Evolutionary conservation across 495 filamentous ascomycete species (phyloP).

Genomic region (Penicillium dipodomyicola): DNA sequence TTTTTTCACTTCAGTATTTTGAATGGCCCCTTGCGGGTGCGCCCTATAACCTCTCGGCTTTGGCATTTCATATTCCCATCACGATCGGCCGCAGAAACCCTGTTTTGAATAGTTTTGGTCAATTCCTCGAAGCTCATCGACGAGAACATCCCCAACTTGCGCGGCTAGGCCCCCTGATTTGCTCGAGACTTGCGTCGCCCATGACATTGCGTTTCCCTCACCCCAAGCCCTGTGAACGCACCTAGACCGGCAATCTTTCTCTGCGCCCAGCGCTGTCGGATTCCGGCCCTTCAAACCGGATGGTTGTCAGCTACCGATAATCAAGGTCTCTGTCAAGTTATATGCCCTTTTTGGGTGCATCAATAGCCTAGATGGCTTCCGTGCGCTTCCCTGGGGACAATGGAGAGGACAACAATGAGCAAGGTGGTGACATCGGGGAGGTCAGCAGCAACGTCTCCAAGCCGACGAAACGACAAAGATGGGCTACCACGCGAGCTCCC

Average conservation of each 20-base stretch:
- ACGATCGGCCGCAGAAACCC: constrained; percentile 9
- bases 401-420: constrained; percentile 21
- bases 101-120: not conserved
- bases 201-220: constrained; percentile 14
- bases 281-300: constrained; percentile 32
- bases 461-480: constrained; percentile 74
- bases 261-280: constrained; percentile 26
- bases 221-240: constrained; percentile 4
- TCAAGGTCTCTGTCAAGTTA: constrained; percentile 22
- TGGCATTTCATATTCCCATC: not conserved
- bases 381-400: constrained; percentile 29
- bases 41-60: constrained; percentile 4
- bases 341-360: constrained; percentile 33
- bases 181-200: not conserved
- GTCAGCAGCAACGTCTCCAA: constrained; percentile 52
- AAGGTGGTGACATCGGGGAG: constrained; percentile 28
- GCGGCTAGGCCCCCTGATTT: not conserved
- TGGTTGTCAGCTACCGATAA: constrained; percentile 23
- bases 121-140: not conserved
- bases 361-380: constrained; percentile 41
- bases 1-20: not conserved
- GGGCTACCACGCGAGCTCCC: constrained; percentile 84
- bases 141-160: not conserved
- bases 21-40: constrained; percentile 14
- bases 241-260: constrained; percentile 1